A percentile compares a stretch with the other conserved stretches of the same genome.
phyloP scores from a whole-genome alignment of 106 monocot species.

The Iris macrosiphon region DNA sequence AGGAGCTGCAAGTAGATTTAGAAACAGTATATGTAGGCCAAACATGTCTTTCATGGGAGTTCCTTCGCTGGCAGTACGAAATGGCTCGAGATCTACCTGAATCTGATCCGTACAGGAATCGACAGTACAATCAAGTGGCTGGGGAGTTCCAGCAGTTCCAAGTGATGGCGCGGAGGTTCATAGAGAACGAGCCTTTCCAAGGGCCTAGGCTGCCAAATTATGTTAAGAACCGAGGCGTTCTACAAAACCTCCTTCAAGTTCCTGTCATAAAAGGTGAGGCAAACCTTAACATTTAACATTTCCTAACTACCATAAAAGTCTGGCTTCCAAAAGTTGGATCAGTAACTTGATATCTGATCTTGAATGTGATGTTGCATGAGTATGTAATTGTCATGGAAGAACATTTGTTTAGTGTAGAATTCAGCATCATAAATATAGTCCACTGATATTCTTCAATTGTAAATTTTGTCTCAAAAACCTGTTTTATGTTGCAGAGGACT shows the following conservation, averaged over 20 bases:
- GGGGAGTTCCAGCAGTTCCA: conserved; percentile 84
- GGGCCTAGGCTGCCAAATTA: conserved; percentile 56
- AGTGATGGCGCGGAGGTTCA: conserved; percentile 56
- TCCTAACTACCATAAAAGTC: no score
- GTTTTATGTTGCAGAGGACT: conserved; percentile 46
- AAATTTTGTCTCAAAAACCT: background rate
- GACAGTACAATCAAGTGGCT: conserved; percentile 59
- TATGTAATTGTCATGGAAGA: no score
- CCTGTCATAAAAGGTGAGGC: conserved; percentile 66
- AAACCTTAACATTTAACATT: background rate
- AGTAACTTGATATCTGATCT: no score
- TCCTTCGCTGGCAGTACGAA: conserved; percentile 81
- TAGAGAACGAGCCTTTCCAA: conserved; percentile 73
- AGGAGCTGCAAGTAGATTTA: conserved; percentile 52
- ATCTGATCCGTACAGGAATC: conserved; percentile 27
- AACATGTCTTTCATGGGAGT: conserved; percentile 85
- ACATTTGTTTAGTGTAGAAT: no score
- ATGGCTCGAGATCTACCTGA: conserved; percentile 43
- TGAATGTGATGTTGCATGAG: no score
- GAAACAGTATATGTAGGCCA: conserved; percentile 85
- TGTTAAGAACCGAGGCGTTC: conserved; percentile 45
- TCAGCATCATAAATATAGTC: no score
- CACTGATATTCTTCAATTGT: no score
- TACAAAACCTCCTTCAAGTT: conserved; percentile 65
- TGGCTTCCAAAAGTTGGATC: no score